Evolutionary conservation across 208 protist genomes (phyloP).

Genomic region (Trypanosoma platydactyli): DNA sequence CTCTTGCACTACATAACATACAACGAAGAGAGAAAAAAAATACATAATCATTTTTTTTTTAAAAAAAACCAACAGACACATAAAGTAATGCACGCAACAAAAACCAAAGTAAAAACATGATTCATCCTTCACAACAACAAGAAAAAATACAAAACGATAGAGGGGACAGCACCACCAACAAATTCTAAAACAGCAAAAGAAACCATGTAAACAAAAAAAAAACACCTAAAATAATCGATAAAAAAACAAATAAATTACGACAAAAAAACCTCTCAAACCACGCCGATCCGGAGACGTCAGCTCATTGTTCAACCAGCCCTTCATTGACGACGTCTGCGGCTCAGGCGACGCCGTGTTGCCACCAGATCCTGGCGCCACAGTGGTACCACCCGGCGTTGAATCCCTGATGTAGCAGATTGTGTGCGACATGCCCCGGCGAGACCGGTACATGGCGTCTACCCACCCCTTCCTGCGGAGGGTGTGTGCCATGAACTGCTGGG

Average conservation of each 20-base stretch:
- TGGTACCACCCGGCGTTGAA: background rate
- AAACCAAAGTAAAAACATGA: too few species aligned
- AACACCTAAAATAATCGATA: conserved; percentile 15
- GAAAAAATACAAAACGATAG: too few species aligned
- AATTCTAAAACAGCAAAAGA: too few species aligned
- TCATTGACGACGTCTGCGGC: background rate
- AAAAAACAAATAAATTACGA: conserved; percentile 13
- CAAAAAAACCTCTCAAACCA: conserved; percentile 17
- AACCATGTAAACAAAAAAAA: conserved; percentile 14
- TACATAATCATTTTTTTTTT: too few species aligned
- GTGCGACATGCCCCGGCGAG: conserved; percentile 1
- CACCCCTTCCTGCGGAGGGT: background rate
- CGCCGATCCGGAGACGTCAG: background rate
- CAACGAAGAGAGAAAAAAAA: too few species aligned
- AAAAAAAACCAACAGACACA: too few species aligned
- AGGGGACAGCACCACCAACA: too few species aligned
- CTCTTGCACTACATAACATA: too few species aligned
- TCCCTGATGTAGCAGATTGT: conserved; percentile 1
- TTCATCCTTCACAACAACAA: too few species aligned
- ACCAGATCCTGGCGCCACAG: background rate
- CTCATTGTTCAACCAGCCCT: background rate
- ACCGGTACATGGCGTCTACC: background rate
- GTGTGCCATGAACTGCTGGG: background rate
- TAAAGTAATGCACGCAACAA: too few species aligned
- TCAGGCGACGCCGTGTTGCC: background rate